Evolutionary conservation across 2,329 filamentous ascomycete genomes (phyloP).

Genomic region (Phaeosphaeria sp.): DNA sequence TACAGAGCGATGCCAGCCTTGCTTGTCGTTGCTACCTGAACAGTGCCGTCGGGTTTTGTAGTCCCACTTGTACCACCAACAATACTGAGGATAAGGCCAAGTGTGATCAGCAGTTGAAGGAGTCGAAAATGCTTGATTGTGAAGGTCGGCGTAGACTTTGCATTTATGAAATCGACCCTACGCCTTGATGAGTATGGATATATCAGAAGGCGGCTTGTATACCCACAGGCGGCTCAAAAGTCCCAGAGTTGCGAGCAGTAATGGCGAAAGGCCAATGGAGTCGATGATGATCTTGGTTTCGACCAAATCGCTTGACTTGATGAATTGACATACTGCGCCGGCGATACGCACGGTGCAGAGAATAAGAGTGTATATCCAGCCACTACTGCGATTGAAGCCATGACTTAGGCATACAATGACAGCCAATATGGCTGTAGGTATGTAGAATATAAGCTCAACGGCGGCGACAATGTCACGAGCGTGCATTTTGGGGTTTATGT

Average conservation of each 20-base stretch:
- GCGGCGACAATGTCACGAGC: slow-evolving; percentile 21
- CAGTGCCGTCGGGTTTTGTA: slow-evolving; percentile 14
- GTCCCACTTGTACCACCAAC: slow-evolving; percentile 20
- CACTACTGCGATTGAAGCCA: slow-evolving; percentile 52
- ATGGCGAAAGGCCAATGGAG: slow-evolving; percentile 57
- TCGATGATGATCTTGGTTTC: slow-evolving; percentile 53
- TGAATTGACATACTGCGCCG: slow-evolving; percentile 58
- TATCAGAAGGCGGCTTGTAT: background rate
- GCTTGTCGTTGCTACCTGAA: slow-evolving; percentile 22
- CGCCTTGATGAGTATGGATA: background rate
- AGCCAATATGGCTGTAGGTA: slow-evolving; percentile 41
- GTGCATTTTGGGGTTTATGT: slow-evolving; percentile 7
- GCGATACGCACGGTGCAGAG: slow-evolving; percentile 61
- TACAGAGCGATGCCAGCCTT: slow-evolving; percentile 25
- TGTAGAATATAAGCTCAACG: slow-evolving; percentile 45
- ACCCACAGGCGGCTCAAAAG: slow-evolving; percentile 50
- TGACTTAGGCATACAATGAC: slow-evolving; percentile 43
- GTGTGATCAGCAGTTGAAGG: slow-evolving; percentile 38
- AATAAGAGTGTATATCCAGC: slow-evolving; percentile 62
- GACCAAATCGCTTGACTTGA: slow-evolving; percentile 47
- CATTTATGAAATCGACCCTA: slow-evolving; percentile 22
- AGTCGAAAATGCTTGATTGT: slow-evolving; percentile 33
- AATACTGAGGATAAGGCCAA: slow-evolving; percentile 47
- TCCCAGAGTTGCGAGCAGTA: slow-evolving; percentile 56
- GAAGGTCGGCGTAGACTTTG: slow-evolving; percentile 19